Evolutionary conservation across 257 asterid genomes (phyloP).

Genomic region (Ophiorrhiza pumila): DNA sequence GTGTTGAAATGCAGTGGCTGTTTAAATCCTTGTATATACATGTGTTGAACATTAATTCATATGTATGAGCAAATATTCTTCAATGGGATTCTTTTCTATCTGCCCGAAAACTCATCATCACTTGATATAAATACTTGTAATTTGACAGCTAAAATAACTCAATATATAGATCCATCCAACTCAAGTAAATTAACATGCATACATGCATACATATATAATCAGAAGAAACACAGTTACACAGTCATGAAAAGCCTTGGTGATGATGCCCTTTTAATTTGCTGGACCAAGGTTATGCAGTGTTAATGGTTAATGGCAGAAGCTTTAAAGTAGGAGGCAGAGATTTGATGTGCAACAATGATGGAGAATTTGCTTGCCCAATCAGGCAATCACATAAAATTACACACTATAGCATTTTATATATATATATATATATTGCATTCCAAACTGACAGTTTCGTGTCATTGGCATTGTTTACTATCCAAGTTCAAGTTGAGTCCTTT

Average conservation of each 20-base stretch:
- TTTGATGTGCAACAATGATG: too few relatives aligned
- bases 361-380: too few relatives aligned
- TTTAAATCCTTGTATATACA: background rate
- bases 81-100: background rate
- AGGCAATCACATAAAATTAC: slow-evolving; percentile 2
- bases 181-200: too few relatives aligned
- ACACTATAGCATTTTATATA: background rate
- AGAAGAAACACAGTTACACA: background rate
- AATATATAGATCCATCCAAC: background rate
- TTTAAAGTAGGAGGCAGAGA: background rate
- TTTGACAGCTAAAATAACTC: background rate
- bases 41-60: background rate
- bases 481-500: too few relatives aligned
- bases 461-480: background rate
- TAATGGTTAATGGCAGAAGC: background rate
- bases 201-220: background rate
- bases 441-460: background rate
- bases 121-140: background rate
- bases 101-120: background rate
- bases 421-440: background rate
- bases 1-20: background rate
- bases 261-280: background rate
- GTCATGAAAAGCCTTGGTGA: background rate
- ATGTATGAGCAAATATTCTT: background rate
- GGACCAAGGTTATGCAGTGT: background rate